Evolutionary conservation across 148 eudicot genomes (phyloP), one percentile per base, ranked within the genome.

Genomic region (Linanthus parryae): DNA sequence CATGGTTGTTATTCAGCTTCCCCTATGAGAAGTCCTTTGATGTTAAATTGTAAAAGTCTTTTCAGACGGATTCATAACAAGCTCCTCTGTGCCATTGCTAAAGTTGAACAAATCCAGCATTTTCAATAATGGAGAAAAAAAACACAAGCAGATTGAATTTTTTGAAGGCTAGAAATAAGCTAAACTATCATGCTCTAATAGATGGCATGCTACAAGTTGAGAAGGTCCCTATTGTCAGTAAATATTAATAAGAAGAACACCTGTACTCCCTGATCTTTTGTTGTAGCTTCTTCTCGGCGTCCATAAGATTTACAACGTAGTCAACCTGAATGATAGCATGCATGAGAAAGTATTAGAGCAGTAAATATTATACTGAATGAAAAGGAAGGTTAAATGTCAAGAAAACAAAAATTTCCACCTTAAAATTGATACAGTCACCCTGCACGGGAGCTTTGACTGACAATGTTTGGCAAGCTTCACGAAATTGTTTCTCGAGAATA

Each of bases 271-370:
- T 75, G 59, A 91, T 81, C 13, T 48, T 62, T 70, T 72, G 76
- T 57, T 86, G 96, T 63, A 91, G 56, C 52, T 74, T 58, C 62
- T 61, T 81, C 60, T 88, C 89, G 23, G 98, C 98, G 62, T 91
- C 98, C 57, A 75, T 71, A 58, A 70, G 61, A 58, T 71, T 52
- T 41, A 68, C 74, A 39, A 79, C 95, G 73, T 91, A 91, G 48
- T 91, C 94, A 51, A 91, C 89, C 98, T 91, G 69, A 59, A 75
- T 48, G 33, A 29, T 28, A 7, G 33, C 59, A 63, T 28, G 57
- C 34, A 34, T 43, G 23, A 58, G 45, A 62, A 27, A 12, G 34
- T 27, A 20, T 57, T 33, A 65, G 30, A 5, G 15, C 19, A 21
- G 19, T 18, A 44, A 39, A 29, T 34, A 14, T 8, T 29, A 52